A percentile compares a stretch with the other conserved stretches of the same genome.
phyloP scores from a whole-genome alignment of 176 grass and related monocot species.

The Phyllostachys edulis region DNA sequence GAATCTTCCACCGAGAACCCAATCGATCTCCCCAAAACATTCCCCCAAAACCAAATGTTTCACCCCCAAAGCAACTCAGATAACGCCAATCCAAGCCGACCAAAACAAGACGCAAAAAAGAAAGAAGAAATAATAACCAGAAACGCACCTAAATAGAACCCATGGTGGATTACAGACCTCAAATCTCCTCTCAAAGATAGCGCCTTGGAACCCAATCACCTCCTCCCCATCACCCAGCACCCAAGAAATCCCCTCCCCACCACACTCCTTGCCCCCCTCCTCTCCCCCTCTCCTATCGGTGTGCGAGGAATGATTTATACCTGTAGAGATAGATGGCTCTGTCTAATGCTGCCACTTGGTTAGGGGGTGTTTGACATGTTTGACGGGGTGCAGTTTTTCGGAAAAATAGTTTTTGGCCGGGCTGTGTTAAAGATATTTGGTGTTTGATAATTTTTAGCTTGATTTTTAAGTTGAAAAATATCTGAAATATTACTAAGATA shows the following conservation, averaged over 20 bases:
- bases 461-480: no score
- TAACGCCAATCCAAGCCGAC: neutral
- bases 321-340: constrained; percentile 55
- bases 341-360: constrained; percentile 60
- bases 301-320: constrained; percentile 49
- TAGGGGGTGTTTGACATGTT: neutral
- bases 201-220: constrained; percentile 28
- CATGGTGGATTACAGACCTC: constrained; percentile 18
- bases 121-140: neutral
- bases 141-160: constrained; percentile 30
- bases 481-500: no score
- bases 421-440: no score
- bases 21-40: constrained; percentile 32
- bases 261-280: neutral
- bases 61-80: neutral
- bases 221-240: neutral
- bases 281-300: constrained; percentile 9
- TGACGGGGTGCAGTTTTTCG: no score
- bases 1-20: constrained; percentile 23
- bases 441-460: no score
- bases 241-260: constrained; percentile 36
- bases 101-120: neutral
- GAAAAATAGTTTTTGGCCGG: no score
- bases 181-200: constrained; percentile 24
- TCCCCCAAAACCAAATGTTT: constrained; percentile 18